These are phyloP conservation scores for Clausena lansium DNA, from an alignment of 345 rosid genomes.

Conservation along the genomic window DNA sequence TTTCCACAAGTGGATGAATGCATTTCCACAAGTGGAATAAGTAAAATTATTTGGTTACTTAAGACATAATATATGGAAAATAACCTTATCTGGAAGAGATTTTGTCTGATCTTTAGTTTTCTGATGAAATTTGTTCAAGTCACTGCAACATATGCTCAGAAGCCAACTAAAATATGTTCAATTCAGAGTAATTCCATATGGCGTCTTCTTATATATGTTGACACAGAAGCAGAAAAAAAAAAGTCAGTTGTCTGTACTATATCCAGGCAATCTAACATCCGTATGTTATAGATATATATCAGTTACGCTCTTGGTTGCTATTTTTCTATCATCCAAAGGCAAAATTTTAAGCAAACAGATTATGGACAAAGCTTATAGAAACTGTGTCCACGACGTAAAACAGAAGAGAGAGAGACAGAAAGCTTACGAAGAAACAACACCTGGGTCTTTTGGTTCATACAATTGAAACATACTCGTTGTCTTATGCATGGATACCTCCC, in stretches of 20 bases:
- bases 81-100: not conserved
- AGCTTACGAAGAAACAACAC: slow-evolving; percentile 40
- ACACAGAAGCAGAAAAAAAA: not conserved
- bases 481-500: slow-evolving; percentile 30
- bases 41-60: not conserved
- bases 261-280: not conserved
- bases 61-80: not conserved
- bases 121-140: not conserved
- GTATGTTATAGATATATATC: not conserved
- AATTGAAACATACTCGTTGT: slow-evolving; percentile 26
- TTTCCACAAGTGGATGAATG: no score
- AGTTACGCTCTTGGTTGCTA: not conserved
- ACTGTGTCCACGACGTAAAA: not conserved
- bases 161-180: not conserved
- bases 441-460: slow-evolving; percentile 17
- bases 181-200: not conserved
- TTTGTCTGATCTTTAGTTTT: not conserved
- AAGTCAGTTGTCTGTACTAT: not conserved
- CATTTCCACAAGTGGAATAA: not conserved
- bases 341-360: not conserved
- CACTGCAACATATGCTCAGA: not conserved
- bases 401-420: not conserved
- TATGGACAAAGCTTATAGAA: not conserved
- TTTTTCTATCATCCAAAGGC: not conserved
- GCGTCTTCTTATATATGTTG: not conserved